These are phyloP conservation scores for Annona cherimola DNA, from an alignment of 164 flowering plant species.

Conservation along the genomic window DNA sequence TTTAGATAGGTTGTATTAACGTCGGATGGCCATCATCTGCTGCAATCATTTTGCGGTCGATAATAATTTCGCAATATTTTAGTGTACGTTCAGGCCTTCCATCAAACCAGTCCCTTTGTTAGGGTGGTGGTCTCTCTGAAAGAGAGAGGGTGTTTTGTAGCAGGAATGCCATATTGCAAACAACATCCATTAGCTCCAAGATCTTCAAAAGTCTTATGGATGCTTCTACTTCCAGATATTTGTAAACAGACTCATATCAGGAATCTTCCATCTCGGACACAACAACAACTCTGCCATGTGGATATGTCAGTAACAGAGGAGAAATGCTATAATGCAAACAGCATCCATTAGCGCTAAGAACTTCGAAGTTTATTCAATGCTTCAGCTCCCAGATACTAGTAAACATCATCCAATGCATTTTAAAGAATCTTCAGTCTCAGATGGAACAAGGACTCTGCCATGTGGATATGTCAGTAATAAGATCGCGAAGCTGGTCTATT, in stretches of 20 bases:
- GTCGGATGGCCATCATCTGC: too few relatives aligned
- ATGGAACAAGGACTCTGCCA: conserved; percentile 88
- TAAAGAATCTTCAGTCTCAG: conserved; percentile 14
- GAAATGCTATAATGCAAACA: not conserved
- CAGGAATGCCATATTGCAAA: not conserved
- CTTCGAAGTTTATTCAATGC: not conserved
- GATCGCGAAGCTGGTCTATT: conserved; percentile 76
- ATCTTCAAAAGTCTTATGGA: not conserved
- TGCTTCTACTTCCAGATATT: not conserved
- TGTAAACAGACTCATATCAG: not conserved
- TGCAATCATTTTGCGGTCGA: too few relatives aligned
- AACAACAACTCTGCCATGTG: conserved; percentile 86
- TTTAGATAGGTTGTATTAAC: too few relatives aligned
- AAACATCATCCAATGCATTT: not conserved
- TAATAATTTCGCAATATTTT: too few relatives aligned
- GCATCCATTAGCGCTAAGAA: not conserved
- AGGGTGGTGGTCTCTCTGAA: too few relatives aligned
- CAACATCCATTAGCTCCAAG: not conserved
- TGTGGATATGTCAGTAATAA: conserved; percentile 64
- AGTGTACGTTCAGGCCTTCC: too few relatives aligned
- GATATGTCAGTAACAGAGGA: conserved; percentile 40
- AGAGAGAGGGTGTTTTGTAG: too few relatives aligned
- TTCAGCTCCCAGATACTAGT: not conserved
- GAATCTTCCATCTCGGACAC: conserved; percentile 25
- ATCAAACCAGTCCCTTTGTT: too few relatives aligned